Base-by-base conservation (phyloP, 2,329 filamentous ascomycete genomes). In the Teratosphaeria gauchensis region DNA sequence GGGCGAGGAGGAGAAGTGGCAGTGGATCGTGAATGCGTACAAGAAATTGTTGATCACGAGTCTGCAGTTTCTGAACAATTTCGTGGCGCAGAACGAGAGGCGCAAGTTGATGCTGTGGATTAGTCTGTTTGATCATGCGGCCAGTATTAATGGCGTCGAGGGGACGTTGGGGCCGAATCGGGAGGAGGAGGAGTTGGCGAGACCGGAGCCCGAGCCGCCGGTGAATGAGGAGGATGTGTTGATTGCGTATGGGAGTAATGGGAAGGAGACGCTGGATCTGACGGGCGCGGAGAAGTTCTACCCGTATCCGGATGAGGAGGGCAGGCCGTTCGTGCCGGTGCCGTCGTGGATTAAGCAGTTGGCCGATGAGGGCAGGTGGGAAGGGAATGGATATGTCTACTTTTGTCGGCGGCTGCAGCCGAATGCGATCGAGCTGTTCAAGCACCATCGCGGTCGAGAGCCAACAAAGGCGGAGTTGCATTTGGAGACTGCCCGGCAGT, bases 1-100 rank as follows among this genome's bases (percentile, higher is more conserved):
- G 4, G 76, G 80, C 56, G 83, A 85, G 59, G 82, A 86, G 70
- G 82, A 85, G 64, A 82, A 82, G 63, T 86, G 83, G 83, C 82
- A 85, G 71, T 81, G 80, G 70, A 82, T 85, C 57, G 82, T 86
- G 61, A 84, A 84, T 66, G 79, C 82, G 3, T 86, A 84, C 72
- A 86, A 87, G 72, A 83, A 84, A 65, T 74, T 86, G 19, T 75
- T 86, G 65, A 85, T 86, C 58, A 85, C 83, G 2, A 83, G 82
- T 61, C 75, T 87, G n/a, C 84, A 86, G 67, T 85, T 85, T 63
- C 72, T 86, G 58, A 84, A 86, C 72, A 86, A 86, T 63, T 79
- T 86, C 54, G 82, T 85, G 53, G 83, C 84, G 67, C 80, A 84
- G 61, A 87, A 87, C 64, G 84, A 87, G 71, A 78, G 83, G 60